Base-by-base conservation (phyloP, 2,329 filamentous ascomycete species). In the Emmonsiellopsis sp. region DNA sequence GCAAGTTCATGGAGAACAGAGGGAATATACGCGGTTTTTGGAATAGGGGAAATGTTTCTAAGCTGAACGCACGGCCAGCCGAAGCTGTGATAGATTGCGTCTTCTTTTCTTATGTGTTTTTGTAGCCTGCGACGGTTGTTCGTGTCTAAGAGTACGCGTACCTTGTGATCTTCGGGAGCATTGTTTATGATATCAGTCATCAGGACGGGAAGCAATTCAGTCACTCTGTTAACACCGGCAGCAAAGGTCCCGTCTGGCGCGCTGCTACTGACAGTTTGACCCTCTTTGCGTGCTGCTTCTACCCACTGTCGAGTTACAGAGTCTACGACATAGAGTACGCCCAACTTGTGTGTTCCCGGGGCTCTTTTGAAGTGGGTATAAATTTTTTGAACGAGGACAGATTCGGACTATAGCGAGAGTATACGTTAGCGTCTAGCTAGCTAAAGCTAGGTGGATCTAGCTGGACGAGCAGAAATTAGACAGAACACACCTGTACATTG, bases 241-340 rank as follows among this genome's bases (percentile, higher is more conserved):
- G 90, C 89, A 79, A 86, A 96, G 53, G 91, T 96, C 69, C 93
- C 93, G 75, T 95, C 89, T 61, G 85, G 83, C 61, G 91, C 89
- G 72, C 83, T 80, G 71, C 81, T 84, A 74, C 87, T 87, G 72
- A 90, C 82, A 67, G 86, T 75, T 70, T 97, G 91, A 65, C 87
- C 88, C 62, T 87, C 81, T 67, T 85, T 82, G 75, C 91, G 93
- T 67, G 93, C 92, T 74, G 90, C 87, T 72, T 97, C 92, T 78
- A 95, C 84, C 92, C 93, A 98, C 78, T 94, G 92, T 75, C 93
- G 89, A 72, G 91, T 92, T 82, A 98, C 91, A 79, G 92, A 95
- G 81, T 98, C 93, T 91, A 98, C 89, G 76, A 97, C 91, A 85
- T 98, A 98, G 76, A 98, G 85, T 68, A 96, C 91, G 75, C 93